These are phyloP conservation scores for Mortierella sp. DNA, from an alignment of 371 early-diverging fungal species.

Conservation along the genomic window DNA sequence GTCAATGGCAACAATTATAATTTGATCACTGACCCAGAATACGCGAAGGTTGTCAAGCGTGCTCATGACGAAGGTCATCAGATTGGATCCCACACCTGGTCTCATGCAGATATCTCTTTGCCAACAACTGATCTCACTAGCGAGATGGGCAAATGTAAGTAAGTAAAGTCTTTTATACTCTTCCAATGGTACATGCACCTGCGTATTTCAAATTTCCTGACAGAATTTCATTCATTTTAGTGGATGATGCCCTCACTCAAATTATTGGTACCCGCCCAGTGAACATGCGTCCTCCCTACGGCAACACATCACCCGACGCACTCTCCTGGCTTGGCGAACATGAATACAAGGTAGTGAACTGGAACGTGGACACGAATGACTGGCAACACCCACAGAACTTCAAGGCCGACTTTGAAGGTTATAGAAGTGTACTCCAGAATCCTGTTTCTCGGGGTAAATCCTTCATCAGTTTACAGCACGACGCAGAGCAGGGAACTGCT, in stretches of 20 bases:
- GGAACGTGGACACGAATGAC: conserved; percentile 58
- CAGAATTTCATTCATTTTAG: conserved; percentile 2
- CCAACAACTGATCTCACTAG: conserved; percentile 6
- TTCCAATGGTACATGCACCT: too few relatives aligned
- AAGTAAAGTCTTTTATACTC: not conserved
- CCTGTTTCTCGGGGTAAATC: conserved; percentile 9
- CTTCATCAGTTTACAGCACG: conserved; percentile 48
- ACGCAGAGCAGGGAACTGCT: conserved; percentile 40
- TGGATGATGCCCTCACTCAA: conserved; percentile 24
- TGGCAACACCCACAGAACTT: conserved; percentile 45
- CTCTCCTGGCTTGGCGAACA: conserved; percentile 47
- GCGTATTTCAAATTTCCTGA: too few relatives aligned
- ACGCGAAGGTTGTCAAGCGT: conserved; percentile 60
- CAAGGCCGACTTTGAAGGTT: conserved; percentile 11
- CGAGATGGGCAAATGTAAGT: conserved; percentile 41
- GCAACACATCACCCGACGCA: conserved; percentile 71
- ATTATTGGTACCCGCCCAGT: conserved; percentile 63
- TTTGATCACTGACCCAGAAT: conserved; percentile 40
- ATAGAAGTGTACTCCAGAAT: conserved; percentile 15
- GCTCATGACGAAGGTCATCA: conserved; percentile 64
- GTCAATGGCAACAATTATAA: conserved; percentile 66
- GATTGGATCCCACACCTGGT: conserved; percentile 60
- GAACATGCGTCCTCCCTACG: conserved; percentile 72
- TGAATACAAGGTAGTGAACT: conserved; percentile 62
- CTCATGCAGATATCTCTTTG: conserved; percentile 30